Evolutionary conservation across 305 asterid species (phyloP).

Genomic region (Andrographis paniculata): DNA sequence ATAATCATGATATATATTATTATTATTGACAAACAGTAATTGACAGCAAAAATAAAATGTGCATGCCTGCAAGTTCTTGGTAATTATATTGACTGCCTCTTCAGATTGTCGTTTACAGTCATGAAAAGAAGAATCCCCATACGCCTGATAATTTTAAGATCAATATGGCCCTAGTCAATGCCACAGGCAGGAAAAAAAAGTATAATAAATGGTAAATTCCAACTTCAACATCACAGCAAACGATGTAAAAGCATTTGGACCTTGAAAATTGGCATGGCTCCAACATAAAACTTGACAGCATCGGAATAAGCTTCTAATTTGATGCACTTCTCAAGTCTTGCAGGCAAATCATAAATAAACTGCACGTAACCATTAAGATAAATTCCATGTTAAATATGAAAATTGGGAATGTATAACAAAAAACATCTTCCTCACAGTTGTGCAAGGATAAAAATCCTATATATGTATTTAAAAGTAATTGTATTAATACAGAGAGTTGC

Average conservation of each 20-base stretch:
- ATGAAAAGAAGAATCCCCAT: slow-evolving; percentile 92
- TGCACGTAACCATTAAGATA: slow-evolving; percentile 51
- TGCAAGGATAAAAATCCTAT: slow-evolving; percentile 5
- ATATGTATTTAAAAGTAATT: no score
- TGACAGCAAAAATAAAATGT: slow-evolving; percentile 17
- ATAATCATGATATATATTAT: no score
- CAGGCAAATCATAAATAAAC: slow-evolving; percentile 94
- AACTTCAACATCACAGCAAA: background rate
- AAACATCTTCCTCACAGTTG: slow-evolving; percentile 2
- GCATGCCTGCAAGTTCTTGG: slow-evolving; percentile 65
- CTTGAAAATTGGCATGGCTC: slow-evolving; percentile 95
- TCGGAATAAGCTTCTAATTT: slow-evolving; percentile 91
- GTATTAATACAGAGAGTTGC: no score
- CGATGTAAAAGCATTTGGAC: slow-evolving; percentile 25
- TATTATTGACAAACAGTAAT: slow-evolving; percentile 6
- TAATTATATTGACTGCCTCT: slow-evolving; percentile 62
- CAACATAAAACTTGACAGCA: slow-evolving; percentile 86
- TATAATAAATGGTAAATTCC: background rate
- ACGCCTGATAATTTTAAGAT: slow-evolving; percentile 46
- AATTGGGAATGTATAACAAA: slow-evolving; percentile 5
- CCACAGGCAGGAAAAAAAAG: background rate
- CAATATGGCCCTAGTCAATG: background rate
- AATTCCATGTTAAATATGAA: slow-evolving; percentile 31
- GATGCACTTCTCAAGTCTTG: slow-evolving; percentile 84
- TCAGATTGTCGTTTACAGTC: slow-evolving; percentile 92